phyloP scores from a whole-genome alignment of 1,139 yeast genomes.

The Candida buenavistaensis region DNA sequence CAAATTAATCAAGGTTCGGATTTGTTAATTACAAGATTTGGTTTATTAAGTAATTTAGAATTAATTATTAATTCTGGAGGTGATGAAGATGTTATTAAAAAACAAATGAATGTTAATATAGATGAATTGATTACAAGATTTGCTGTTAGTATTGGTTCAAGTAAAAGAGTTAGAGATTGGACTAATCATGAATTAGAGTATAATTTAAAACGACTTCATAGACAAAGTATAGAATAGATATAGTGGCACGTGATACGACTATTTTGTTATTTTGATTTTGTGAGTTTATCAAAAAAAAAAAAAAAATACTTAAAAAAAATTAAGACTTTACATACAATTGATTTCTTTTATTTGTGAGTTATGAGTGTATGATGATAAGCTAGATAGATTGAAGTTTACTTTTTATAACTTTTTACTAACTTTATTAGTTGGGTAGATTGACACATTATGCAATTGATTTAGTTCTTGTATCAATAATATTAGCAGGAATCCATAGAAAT shows the following conservation, averaged over 20 bases:
- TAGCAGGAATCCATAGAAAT: conserved; percentile 65
- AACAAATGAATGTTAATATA: conserved; percentile 41
- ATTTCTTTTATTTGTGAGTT: too few species aligned
- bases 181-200: conserved; percentile 47
- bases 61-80: conserved; percentile 25
- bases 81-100: conserved; percentile 22
- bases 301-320: too few species aligned
- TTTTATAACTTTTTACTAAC: too few species aligned
- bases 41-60: conserved; percentile 53
- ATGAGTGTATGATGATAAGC: too few species aligned
- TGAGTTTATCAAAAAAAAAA: too few species aligned
- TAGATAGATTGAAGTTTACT: too few species aligned
- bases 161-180: conserved; percentile 66
- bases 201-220: conserved; percentile 44
- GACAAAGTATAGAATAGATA: neutral
- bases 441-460: conserved; percentile 60
- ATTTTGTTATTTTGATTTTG: too few species aligned
- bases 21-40: conserved; percentile 62
- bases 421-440: conserved; percentile 50
- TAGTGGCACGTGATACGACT: neutral
- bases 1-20: conserved; percentile 62
- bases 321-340: too few species aligned
- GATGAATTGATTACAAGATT: conserved; percentile 50
- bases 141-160: conserved; percentile 38
- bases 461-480: conserved; percentile 57